Base-by-base conservation (phyloP, 345 rosid species). In the Leavenworthia alabamica region DNA sequence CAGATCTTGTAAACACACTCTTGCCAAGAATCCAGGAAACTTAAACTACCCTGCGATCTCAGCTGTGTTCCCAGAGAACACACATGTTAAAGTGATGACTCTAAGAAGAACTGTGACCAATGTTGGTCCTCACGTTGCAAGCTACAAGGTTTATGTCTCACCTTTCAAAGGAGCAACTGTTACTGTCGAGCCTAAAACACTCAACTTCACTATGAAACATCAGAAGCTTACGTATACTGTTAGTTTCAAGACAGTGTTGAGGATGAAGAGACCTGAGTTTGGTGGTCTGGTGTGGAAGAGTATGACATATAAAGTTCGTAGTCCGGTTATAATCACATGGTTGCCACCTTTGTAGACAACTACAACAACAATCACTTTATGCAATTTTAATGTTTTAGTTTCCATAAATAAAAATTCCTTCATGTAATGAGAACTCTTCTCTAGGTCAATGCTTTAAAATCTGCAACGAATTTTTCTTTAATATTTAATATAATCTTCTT, bases 21-120 rank as follows among this genome's bases (percentile, higher is more conserved):
- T 72, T 14, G 35, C 62, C 3, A 62, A 29, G 23, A 69, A 56
- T 63, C 86, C 96, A 3, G 88, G 86, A 35, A 83, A 92, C 66
- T 72, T 92, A 76, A 92, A 92, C 55, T 92, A 92, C 77, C 95
- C 98, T 0, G 89, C 96, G 24, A 83, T 92, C 39, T 89, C 98
- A 8, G 89, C 69, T 8, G 74, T 86, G 52, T 81, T 92, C 74
- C 86, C 89, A 0, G 90, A 83, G 35, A 64, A 68, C 19, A 48
- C 55, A 24, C 59, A 62, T 45, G 72, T 71, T 70, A 68, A 79
- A 54, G 24, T 40, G 14, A 6, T 75, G 62, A 81, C 82, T 0
- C 62, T 86, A 27, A 82, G 59, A 46, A 73, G 96, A 70, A 86
- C 89, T 0, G 90, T 79, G 35, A 89, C 93, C 56, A 92, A 92